Evolutionary conservation across 768 basidiomycete genomes (phyloP).

Genomic region (Phaeotremella fagi): DNA sequence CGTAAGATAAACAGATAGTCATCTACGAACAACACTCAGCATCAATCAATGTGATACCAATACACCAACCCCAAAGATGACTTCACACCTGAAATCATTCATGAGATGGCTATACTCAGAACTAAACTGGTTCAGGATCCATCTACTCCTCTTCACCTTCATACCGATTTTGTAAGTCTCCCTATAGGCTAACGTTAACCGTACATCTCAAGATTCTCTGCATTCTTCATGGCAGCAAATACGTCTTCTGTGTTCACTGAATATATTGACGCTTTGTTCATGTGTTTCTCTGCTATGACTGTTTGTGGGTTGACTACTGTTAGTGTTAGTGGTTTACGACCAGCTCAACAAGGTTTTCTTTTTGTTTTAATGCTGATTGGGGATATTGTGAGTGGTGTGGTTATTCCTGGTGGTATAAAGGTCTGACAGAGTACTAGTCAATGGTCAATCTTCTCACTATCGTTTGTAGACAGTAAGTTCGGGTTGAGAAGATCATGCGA

Average conservation of each 20-base stretch:
- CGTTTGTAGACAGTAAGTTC: slow-evolving; percentile 4
- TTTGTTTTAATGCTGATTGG: slow-evolving; percentile 12
- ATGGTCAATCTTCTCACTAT: slow-evolving; percentile 6
- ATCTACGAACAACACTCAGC: no score
- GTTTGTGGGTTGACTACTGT: neutral
- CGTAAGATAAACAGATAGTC: no score
- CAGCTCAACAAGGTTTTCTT: slow-evolving; percentile 20
- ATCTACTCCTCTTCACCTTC: slow-evolving; percentile 15
- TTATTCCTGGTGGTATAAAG: neutral
- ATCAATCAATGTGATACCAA: no score
- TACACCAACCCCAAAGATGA: no score
- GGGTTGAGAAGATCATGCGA: neutral
- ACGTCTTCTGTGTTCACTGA: slow-evolving; percentile 3
- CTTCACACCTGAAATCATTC: no score
- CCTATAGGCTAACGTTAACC: neutral
- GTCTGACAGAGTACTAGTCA: neutral
- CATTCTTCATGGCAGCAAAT: slow-evolving; percentile 22
- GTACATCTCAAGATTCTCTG: slow-evolving; percentile 6
- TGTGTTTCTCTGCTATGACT: slow-evolving; percentile 24
- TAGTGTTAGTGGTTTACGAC: slow-evolving; percentile 13
- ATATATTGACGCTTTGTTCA: slow-evolving; percentile 19
- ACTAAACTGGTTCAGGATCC: slow-evolving; percentile 24
- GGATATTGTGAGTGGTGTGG: neutral
- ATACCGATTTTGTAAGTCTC: slow-evolving; percentile 12
- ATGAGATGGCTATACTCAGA: no score